These are phyloP conservation scores for Collybia sp. DNA, from an alignment of 768 basidiomycete species.

Conservation along the genomic window DNA sequence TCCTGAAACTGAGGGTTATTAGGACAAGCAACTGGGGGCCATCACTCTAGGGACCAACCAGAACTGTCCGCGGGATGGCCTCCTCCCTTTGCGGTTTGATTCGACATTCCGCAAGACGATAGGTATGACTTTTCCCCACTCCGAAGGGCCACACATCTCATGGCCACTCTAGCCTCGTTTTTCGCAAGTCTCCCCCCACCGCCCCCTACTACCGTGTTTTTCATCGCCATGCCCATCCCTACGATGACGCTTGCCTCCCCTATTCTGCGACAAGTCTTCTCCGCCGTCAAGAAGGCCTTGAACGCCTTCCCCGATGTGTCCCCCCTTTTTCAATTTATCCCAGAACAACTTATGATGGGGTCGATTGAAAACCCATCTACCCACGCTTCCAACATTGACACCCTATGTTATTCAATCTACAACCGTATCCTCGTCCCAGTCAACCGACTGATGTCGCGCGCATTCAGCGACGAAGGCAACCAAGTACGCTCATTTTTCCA, in stretches of 20 bases:
- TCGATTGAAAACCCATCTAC: constrained; percentile 39
- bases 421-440: constrained; percentile 62
- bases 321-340: constrained; percentile 69
- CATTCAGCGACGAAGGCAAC: constrained; percentile 34
- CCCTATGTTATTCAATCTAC: constrained; percentile 63
- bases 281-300: constrained; percentile 52
- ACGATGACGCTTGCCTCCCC: constrained; percentile 62
- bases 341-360: constrained; percentile 53
- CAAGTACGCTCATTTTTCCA: constrained; percentile 49
- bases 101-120: constrained; percentile 63
- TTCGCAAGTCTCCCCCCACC: constrained; percentile 34
- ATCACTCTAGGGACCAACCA: constrained; percentile 48
- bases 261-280: constrained; percentile 64
- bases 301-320: constrained; percentile 44
- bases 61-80: constrained; percentile 45
- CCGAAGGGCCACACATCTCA: neutral
- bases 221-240: constrained; percentile 59
- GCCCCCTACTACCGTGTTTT: constrained; percentile 51
- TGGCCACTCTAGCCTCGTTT: constrained; percentile 38
- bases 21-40: constrained; percentile 62
- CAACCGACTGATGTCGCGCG: constrained; percentile 56
- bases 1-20: constrained; percentile 5
- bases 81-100: constrained; percentile 63
- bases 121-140: constrained; percentile 27
- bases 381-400: constrained; percentile 38